Evolutionary conservation across 1,284 basidiomycete species (phyloP).

Genomic region (Marasmius oreades): DNA sequence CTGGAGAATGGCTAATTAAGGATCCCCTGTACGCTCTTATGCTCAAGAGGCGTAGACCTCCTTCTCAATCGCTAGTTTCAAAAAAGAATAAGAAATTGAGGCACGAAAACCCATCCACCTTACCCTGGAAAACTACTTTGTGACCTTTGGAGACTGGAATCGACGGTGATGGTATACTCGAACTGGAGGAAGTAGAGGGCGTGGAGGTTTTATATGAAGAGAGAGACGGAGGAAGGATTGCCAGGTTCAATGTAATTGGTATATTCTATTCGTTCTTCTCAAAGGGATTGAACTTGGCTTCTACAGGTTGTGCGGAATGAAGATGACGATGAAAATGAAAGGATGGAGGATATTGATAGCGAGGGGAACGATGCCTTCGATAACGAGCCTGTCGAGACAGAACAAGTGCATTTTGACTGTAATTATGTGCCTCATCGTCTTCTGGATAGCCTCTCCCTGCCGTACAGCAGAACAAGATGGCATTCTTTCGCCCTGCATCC

Average conservation of each 20-base stretch:
- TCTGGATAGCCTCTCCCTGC: conserved; percentile 6
- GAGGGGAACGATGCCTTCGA: conserved; percentile 19
- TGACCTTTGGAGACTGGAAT: conserved; percentile 54
- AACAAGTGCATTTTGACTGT: conserved; percentile 1
- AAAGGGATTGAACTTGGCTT: conserved; percentile 19
- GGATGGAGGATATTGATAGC: conserved; percentile 2
- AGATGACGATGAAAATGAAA: conserved; percentile 3
- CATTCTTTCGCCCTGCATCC: conserved; percentile 58
- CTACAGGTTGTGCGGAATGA: conserved; percentile 2
- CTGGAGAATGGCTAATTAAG: too few species aligned
- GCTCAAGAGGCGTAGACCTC: background rate
- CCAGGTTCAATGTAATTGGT: conserved; percentile 61
- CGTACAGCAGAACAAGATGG: conserved; percentile 64
- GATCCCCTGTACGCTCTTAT: too few species aligned
- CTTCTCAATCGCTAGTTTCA: conserved; percentile 11
- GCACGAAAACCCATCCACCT: conserved; percentile 37
- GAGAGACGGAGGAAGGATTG: conserved; percentile 60
- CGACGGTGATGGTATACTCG: conserved; percentile 77
- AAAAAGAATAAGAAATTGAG: conserved; percentile 38
- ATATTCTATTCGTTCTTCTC: background rate
- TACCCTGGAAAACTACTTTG: conserved; percentile 67
- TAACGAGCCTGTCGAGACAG: conserved; percentile 22
- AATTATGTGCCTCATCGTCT: background rate
- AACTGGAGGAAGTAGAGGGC: conserved; percentile 86
- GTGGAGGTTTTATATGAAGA: conserved; percentile 84